Evolutionary conservation across 768 basidiomycete species (phyloP).

Genomic region (Suillus hirtellus): DNA sequence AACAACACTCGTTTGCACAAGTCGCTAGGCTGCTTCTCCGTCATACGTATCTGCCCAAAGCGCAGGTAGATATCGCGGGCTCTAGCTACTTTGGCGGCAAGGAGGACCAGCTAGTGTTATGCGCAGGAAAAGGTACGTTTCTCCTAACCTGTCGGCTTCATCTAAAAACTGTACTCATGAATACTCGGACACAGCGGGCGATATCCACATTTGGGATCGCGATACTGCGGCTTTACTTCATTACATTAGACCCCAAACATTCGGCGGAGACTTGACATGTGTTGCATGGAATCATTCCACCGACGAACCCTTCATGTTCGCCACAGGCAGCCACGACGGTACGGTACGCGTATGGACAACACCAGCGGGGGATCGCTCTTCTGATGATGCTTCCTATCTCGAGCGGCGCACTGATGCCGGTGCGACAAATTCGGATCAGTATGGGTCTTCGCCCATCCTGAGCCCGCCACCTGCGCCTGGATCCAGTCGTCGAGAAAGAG

Average conservation of each 20-base stretch:
- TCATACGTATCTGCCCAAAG: conserved; percentile 75
- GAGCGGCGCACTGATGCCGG: conserved; percentile 24
- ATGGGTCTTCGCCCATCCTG: neutral
- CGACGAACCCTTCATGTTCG: conserved; percentile 53
- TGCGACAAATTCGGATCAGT: neutral
- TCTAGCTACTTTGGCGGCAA: conserved; percentile 82
- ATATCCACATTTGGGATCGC: conserved; percentile 85
- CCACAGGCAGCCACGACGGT: conserved; percentile 78
- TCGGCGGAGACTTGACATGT: conserved; percentile 73
- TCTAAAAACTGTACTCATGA: conserved; percentile 4
- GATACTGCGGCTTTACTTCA: conserved; percentile 75
- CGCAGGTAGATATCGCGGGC: conserved; percentile 71
- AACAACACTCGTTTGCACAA: conserved; percentile 33
- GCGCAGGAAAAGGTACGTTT: conserved; percentile 67
- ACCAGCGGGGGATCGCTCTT: conserved; percentile 24
- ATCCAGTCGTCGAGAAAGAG: conserved; percentile 1
- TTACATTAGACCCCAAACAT: conserved; percentile 61
- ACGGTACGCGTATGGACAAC: conserved; percentile 73
- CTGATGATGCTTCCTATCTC: conserved; percentile 27
- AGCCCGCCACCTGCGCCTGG: neutral
- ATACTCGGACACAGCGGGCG: conserved; percentile 55
- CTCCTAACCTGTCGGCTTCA: neutral
- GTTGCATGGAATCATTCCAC: conserved; percentile 77
- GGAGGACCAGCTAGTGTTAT: conserved; percentile 76
- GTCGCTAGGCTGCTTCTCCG: conserved; percentile 39